A percentile compares a stretch with the other conserved stretches of the same genome.
phyloP scores from a whole-genome alignment of 169 alveolate species.

The Toxoplasma gondii region DNA sequence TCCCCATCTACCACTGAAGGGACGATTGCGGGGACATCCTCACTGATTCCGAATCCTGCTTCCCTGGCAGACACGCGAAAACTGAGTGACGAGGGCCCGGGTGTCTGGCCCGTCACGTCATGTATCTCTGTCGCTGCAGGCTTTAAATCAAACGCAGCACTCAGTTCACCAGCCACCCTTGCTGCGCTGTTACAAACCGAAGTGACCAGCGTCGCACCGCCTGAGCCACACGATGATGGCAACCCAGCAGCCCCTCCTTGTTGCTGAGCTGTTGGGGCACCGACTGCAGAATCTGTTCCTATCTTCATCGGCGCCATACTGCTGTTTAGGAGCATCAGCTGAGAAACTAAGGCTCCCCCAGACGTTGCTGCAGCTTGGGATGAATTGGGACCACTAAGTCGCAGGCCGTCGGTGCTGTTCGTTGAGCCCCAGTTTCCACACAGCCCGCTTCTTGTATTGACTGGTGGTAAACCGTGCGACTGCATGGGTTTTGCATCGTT shows the following conservation, averaged over 20 bases:
- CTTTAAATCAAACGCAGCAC: conserved; percentile 8
- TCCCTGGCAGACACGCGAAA: not conserved
- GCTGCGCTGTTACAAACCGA: not conserved
- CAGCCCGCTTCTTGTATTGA: not conserved
- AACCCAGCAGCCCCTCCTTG: not conserved
- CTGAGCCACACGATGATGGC: not conserved
- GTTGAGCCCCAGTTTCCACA: not conserved
- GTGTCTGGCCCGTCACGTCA: not conserved
- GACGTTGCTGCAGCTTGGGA: not conserved
- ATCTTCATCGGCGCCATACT: not conserved
- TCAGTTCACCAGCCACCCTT: not conserved
- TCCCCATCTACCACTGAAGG: not conserved
- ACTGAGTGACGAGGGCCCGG: not conserved
- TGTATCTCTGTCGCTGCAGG: not conserved
- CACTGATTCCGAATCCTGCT: not conserved
- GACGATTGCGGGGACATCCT: conserved; percentile 14
- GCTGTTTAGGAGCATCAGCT: not conserved
- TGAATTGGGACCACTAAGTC: not conserved
- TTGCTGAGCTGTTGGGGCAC: not conserved
- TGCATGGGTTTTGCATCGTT: not conserved
- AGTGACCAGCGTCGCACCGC: not conserved
- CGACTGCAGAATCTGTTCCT: not conserved
- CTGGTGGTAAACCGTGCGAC: not conserved
- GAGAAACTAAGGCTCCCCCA: not conserved
- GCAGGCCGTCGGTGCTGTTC: not conserved